Percentiles rank a stretch among this genome's conserved stretches.
These are phyloP conservation scores for Apiospora arundinis DNA, from an alignment of 2,329 filamentous ascomycete species.

Conservation along the genomic window DNA sequence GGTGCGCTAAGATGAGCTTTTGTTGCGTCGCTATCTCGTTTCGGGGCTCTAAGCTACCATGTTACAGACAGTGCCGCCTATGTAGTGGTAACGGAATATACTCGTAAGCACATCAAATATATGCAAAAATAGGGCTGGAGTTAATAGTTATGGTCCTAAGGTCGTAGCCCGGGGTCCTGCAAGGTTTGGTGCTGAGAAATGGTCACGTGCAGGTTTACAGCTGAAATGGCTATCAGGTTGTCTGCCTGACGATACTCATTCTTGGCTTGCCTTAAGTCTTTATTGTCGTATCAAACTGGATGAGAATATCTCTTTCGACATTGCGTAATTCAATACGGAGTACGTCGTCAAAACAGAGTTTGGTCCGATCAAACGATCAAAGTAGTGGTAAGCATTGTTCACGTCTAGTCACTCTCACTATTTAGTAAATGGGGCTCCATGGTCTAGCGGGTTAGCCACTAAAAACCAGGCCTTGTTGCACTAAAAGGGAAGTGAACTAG, in stretches of 20 bases:
- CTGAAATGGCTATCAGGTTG: neutral
- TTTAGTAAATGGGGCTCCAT: neutral
- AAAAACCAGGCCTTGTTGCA: neutral
- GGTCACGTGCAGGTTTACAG: neutral
- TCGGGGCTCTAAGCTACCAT: neutral
- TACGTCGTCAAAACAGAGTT: neutral
- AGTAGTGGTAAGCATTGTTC: neutral
- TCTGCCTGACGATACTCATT: neutral
- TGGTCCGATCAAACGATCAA: neutral
- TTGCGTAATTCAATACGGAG: neutral
- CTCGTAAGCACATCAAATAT: neutral
- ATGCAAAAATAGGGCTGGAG: neutral
- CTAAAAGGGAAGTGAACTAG: neutral
- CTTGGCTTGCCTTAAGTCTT: too few species aligned
- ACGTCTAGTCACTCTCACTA: neutral
- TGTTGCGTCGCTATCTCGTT: slow-evolving; percentile 1
- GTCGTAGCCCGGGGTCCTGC: neutral
- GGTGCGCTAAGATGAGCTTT: neutral
- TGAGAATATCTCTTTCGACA: neutral
- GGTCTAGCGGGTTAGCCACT: neutral
- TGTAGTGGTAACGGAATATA: neutral
- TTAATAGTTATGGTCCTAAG: neutral
- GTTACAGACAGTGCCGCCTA: neutral
- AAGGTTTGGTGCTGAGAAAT: neutral
- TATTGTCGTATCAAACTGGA: neutral